These are phyloP conservation scores for Penicillium sp. DNA, from an alignment of 2,329 filamentous ascomycete species.

Conservation along the genomic window DNA sequence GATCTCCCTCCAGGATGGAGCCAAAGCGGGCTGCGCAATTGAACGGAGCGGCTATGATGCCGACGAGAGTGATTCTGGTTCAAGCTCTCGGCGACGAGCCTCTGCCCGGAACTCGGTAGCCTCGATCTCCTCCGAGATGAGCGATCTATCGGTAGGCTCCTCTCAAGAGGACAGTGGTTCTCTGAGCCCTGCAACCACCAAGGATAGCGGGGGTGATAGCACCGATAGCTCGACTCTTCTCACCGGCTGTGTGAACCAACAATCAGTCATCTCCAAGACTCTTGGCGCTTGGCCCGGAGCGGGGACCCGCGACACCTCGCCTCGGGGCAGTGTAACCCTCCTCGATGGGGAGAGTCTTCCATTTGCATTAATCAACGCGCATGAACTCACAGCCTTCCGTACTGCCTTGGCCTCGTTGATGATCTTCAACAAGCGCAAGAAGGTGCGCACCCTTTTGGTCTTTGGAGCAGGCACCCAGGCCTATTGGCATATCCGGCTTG, in stretches of 20 bases:
- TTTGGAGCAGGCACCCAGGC: slow-evolving; percentile 90
- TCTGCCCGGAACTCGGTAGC: slow-evolving; percentile 33
- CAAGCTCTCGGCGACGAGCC: slow-evolving; percentile 16
- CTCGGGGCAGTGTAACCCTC: slow-evolving; percentile 60
- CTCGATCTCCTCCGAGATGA: slow-evolving; percentile 37
- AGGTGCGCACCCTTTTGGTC: slow-evolving; percentile 74
- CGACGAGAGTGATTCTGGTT: slow-evolving; percentile 15
- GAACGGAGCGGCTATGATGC: slow-evolving; percentile 29
- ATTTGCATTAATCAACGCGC: slow-evolving; percentile 65
- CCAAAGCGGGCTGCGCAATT: slow-evolving; percentile 31
- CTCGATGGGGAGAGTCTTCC: slow-evolving; percentile 60
- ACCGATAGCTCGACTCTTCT: slow-evolving; percentile 31
- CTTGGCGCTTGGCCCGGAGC: slow-evolving; percentile 37
- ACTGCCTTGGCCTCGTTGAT: slow-evolving; percentile 64
- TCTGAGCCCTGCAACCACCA: slow-evolving; percentile 17
- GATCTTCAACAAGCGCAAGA: slow-evolving; percentile 64
- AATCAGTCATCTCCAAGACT: slow-evolving; percentile 31
- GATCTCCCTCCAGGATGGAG: slow-evolving; percentile 53
- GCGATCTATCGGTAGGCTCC: slow-evolving; percentile 36
- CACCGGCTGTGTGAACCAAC: slow-evolving; percentile 32
- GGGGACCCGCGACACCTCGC: slow-evolving; percentile 47
- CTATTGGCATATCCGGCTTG: slow-evolving; percentile 89
- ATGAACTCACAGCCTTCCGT: slow-evolving; percentile 68
- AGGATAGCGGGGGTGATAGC: slow-evolving; percentile 14
- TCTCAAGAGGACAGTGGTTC: slow-evolving; percentile 31